Conservation (phyloP, 768 basidiomycete species). For the Mycena capillaripes region DNA sequence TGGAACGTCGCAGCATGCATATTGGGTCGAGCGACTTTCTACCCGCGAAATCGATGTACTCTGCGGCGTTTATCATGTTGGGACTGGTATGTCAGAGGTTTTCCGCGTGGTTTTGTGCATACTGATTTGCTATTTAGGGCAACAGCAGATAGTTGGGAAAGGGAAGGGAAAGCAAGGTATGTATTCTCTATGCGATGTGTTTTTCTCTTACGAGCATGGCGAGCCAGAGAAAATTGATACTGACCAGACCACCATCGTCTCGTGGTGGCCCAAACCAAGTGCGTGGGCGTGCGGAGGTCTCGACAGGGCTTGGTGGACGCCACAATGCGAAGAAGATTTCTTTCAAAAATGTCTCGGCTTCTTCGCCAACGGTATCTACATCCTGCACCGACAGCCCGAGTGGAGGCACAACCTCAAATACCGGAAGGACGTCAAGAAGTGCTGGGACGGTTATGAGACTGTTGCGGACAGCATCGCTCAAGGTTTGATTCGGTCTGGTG, state of each 20-base stretch:
- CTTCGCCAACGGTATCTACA: not conserved
- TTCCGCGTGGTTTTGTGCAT: not conserved
- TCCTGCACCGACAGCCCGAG: too few relatives aligned
- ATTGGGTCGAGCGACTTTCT: not conserved
- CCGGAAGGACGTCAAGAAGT: not conserved
- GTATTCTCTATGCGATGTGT: too few relatives aligned
- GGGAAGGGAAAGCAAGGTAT: too few relatives aligned
- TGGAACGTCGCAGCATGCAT: not conserved
- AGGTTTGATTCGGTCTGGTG: too few relatives aligned
- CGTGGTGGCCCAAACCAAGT: not conserved
- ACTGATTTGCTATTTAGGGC: not conserved
- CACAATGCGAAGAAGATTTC: not conserved
- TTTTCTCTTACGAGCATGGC: not conserved
- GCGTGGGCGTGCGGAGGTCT: conserved; percentile 3
- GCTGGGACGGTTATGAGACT: not conserved
- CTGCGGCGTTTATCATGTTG: not conserved
- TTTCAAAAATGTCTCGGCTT: not conserved
- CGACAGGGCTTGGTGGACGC: not conserved
- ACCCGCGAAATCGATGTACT: not conserved
- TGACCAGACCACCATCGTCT: not conserved
- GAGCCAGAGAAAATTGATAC: not conserved
- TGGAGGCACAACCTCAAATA: conserved; percentile 2
- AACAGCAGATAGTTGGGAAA: not conserved
- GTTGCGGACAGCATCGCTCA: not conserved
- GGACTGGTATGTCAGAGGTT: not conserved